Evolutionary conservation across 805 yeast species (phyloP).

Genomic region (Teunomyces panamensis): DNA sequence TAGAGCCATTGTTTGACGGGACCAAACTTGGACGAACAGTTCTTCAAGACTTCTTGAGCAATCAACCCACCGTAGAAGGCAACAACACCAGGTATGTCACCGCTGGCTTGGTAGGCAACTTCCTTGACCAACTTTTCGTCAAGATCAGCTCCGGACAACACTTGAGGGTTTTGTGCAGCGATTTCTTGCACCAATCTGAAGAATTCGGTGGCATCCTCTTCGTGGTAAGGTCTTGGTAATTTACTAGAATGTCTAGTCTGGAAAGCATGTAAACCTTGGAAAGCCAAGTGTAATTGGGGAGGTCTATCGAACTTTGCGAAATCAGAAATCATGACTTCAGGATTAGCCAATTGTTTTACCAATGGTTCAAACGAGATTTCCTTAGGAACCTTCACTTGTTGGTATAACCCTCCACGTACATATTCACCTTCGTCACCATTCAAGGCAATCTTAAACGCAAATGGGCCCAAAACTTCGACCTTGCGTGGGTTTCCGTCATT

Average conservation of each 20-base stretch:
- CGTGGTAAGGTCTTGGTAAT: slow-evolving; percentile 75
- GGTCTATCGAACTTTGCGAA: slow-evolving; percentile 95
- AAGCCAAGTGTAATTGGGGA: slow-evolving; percentile 84
- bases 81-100: slow-evolving; percentile 85
- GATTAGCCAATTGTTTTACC: slow-evolving; percentile 61
- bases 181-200: slow-evolving; percentile 58
- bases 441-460: slow-evolving; percentile 73
- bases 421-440: slow-evolving; percentile 60
- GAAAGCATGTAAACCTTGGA: slow-evolving; percentile 83
- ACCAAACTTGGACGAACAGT: slow-evolving; percentile 91
- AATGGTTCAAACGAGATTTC: slow-evolving; percentile 62
- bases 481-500: slow-evolving; percentile 73
- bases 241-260: slow-evolving; percentile 55
- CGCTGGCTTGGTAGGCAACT: slow-evolving; percentile 80
- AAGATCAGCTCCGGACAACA: slow-evolving; percentile 53
- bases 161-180: slow-evolving; percentile 51
- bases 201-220: slow-evolving; percentile 69
- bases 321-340: slow-evolving; percentile 80
- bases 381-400: slow-evolving; percentile 85
- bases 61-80: slow-evolving; percentile 92
- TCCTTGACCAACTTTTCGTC: slow-evolving; percentile 67
- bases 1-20: slow-evolving; percentile 91
- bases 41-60: slow-evolving; percentile 96
- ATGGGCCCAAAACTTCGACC: slow-evolving; percentile 91
- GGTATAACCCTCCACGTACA: slow-evolving; percentile 81